Evolutionary conservation across 768 basidiomycete species (phyloP), one percentile per base, ranked within the genome.

Genomic region (Lactarius indigo): DNA sequence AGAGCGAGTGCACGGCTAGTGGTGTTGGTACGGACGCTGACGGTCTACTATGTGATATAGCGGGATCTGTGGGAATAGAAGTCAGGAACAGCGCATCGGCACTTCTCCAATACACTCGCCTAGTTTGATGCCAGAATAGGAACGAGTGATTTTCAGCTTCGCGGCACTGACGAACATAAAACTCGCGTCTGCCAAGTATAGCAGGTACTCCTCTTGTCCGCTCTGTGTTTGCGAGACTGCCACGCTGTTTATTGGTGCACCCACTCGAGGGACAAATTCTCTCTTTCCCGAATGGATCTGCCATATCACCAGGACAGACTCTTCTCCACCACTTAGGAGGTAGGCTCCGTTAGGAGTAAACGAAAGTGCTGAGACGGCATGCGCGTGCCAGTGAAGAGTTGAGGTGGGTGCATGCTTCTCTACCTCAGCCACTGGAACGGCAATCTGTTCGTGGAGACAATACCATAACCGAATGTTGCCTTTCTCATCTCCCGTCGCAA

Each of bases 231-330:
- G 84, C 8, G 82, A 83, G 52, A 91, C 78, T 4, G 87, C 82
- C 39, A 96, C 81, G 41, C 85, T 87, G 72, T 82, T 83, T 62
- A 98, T 91, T 5, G 94, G 88, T 3, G 94, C 89, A 20, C 96
- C 96, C 13, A 98, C 82, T 59, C 97, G 87, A 37, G 97, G 95
- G 2, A 98, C 85, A 74, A 93, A 98, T 75, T 97, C 95, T 74
- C 88, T 89, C 76, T 87, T 91, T 5, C 92, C 91, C 0, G 89
- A 87, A 69, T 93, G 89, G 50, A 99, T 75, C 74, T 97, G 94
- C 97, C 97, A 99, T 65, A 96, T 89, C 44, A 98, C 96, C n/a
- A 99, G 77, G 12, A 98, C 96, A 37, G 91, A 85, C 75, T 98
- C 97, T 76, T 97, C 94, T 55, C 97, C 97, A 68, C 94, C 96